A percentile compares a stretch with the other conserved stretches of the same genome.
phyloP scores from a whole-genome alignment of 163 green algal genomes.

The Chlorella variabilis region DNA sequence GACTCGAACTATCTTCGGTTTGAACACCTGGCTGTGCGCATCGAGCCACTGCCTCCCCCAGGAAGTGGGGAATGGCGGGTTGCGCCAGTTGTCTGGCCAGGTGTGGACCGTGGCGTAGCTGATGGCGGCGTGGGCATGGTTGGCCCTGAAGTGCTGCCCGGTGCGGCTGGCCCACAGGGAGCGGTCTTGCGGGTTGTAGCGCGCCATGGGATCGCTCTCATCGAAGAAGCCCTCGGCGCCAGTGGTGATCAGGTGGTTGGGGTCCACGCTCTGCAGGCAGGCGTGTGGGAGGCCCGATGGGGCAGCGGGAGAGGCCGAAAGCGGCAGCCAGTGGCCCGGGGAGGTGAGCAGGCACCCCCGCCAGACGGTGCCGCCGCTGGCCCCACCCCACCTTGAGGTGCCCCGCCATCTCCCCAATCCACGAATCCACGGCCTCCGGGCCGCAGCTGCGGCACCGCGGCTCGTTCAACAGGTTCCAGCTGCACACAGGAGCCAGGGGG shows the following conservation, averaged over 20 bases:
- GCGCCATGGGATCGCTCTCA: neutral
- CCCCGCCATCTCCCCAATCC: slow-evolving; percentile 34
- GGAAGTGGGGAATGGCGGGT: neutral
- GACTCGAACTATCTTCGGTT: too few relatives aligned
- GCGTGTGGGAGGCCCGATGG: neutral
- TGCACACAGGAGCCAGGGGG: neutral
- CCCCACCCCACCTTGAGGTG: slow-evolving; percentile 23
- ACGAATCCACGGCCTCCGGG: slow-evolving; percentile 25
- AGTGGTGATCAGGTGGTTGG: slow-evolving; percentile 43
- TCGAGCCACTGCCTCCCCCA: slow-evolving; percentile 30
- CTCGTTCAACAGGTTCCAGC: slow-evolving; percentile 39
- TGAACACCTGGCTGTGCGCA: slow-evolving; percentile 22
- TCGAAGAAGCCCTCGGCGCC: slow-evolving; percentile 41
- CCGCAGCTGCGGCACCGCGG: slow-evolving; percentile 45
- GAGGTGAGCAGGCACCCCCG: neutral
- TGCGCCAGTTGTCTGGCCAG: slow-evolving; percentile 38
- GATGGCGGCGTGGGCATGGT: slow-evolving; percentile 46
- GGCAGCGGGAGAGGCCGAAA: neutral
- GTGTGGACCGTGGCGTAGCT: slow-evolving; percentile 52
- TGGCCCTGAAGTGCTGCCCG: slow-evolving; percentile 44
- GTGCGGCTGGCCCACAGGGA: neutral
- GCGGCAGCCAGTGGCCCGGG: too few relatives aligned
- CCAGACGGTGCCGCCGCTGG: neutral
- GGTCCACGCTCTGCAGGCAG: slow-evolving; percentile 25
- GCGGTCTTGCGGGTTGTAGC: neutral